A percentile compares a stretch with the other conserved stretches of the same genome.
These are phyloP conservation scores for Cutaneotrichosporon sp. DNA, from an alignment of 1,284 basidiomycete genomes.

Conservation along the genomic window DNA sequence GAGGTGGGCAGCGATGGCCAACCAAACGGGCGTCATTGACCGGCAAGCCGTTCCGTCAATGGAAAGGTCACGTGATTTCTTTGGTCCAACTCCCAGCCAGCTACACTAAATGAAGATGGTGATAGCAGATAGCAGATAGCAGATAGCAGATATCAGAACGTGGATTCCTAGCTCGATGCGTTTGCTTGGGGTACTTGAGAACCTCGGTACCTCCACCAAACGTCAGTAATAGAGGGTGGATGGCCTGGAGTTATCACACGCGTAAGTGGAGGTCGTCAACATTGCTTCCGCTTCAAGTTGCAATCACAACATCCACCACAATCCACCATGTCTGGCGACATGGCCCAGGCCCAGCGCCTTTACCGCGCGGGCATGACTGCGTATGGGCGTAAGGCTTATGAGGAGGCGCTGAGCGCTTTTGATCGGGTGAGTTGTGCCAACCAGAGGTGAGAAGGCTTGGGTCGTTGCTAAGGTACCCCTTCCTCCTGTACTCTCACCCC, in stretches of 20 bases:
- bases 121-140: no score
- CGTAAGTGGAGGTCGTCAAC: background rate
- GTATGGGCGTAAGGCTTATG: constrained; percentile 17
- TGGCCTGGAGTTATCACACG: background rate
- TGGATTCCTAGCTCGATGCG: no score
- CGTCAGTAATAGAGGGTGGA: no score
- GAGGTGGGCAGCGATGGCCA: background rate
- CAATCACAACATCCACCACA: background rate
- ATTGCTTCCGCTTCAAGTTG: background rate
- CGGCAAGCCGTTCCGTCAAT: no score
- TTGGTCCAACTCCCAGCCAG: no score
- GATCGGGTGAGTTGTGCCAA: constrained; percentile 25
- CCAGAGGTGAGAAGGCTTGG: no score
- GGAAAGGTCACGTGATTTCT: no score
- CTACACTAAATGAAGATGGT: no score
- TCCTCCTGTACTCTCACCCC: background rate
- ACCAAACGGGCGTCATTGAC: no score
- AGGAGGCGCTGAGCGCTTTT: constrained; percentile 29
- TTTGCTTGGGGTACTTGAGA: no score
- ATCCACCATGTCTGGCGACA: constrained; percentile 10
- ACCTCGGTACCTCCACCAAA: no score
- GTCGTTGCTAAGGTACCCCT: background rate
- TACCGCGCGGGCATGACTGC: constrained; percentile 20
- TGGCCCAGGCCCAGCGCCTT: constrained; percentile 18
- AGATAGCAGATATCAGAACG: no score